Evolutionary conservation across 2,329 filamentous ascomycete genomes (phyloP).

Genomic region (Colletotrichum sp.): DNA sequence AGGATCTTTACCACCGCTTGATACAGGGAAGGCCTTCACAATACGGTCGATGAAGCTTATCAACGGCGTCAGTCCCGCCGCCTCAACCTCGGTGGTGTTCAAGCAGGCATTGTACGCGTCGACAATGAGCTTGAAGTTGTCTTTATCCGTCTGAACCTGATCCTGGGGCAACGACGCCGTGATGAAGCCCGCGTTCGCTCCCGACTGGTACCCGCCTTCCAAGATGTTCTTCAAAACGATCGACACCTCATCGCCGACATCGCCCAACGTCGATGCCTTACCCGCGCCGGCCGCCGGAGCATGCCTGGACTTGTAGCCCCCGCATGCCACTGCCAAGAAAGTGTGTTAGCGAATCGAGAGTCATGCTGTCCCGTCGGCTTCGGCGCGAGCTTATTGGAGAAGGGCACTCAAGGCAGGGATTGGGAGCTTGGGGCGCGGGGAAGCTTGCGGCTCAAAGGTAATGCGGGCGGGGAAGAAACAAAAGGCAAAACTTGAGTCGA

Average conservation of each 20-base stretch:
- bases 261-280: constrained; percentile 60
- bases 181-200: constrained; percentile 35
- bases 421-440: neutral
- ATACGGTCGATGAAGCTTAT: constrained; percentile 54
- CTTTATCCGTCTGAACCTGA: constrained; percentile 51
- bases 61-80: constrained; percentile 61
- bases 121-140: constrained; percentile 71
- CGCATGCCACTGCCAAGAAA: constrained; percentile 55
- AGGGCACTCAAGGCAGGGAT: neutral
- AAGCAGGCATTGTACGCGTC: constrained; percentile 69
- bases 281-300: constrained; percentile 68
- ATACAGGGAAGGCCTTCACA: constrained; percentile 2
- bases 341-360: neutral
- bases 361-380: neutral
- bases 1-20: constrained; percentile 28
- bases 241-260: constrained; percentile 64
- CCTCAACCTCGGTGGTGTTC: constrained; percentile 60
- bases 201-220: constrained; percentile 57
- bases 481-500: neutral
- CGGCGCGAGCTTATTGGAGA: neutral
- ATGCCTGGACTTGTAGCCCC: constrained; percentile 67
- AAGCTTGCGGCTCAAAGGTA: neutral
- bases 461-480: neutral
- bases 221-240: constrained; percentile 65
- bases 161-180: constrained; percentile 32